Evolutionary conservation across 202 grass and related monocot genomes (phyloP).

Genomic region (Schoenoplectus tabernaemontani): DNA sequence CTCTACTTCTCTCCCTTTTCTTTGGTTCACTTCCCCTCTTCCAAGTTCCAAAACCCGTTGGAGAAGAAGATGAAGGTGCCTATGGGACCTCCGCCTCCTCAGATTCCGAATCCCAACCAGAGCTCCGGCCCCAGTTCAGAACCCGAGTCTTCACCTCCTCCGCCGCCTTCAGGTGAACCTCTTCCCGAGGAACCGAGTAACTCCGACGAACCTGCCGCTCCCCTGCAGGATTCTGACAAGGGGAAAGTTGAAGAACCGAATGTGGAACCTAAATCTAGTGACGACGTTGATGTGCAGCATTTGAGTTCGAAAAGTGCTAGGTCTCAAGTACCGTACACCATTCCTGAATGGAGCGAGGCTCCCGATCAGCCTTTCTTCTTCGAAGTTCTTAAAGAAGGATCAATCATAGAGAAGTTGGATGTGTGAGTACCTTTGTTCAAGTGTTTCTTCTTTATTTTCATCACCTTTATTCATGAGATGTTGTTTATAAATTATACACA

Average conservation of each 20-base stretch:
- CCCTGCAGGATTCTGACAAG: not conserved
- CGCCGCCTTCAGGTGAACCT: not conserved
- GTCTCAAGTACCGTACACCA: slow-evolving; percentile 47
- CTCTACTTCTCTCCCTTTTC: not conserved
- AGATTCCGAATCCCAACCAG: slow-evolving; percentile 36
- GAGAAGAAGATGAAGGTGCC: slow-evolving; percentile 35
- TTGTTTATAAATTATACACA: not conserved
- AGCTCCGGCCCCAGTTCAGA: not conserved
- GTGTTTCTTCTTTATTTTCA: not conserved
- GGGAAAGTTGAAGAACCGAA: not conserved
- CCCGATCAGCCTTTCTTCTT: slow-evolving; percentile 70
- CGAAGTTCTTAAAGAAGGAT: slow-evolving; percentile 87
- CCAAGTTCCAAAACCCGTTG: not conserved
- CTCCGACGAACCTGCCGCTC: slow-evolving; percentile 1
- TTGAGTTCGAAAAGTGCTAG: not conserved
- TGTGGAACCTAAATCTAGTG: not conserved
- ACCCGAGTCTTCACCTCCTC: slow-evolving; percentile 4
- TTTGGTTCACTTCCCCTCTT: not conserved
- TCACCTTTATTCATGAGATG: not conserved
- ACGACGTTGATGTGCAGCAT: not conserved
- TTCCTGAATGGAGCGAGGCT: slow-evolving; percentile 70
- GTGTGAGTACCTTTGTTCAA: slow-evolving; percentile 39
- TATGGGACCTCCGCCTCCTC: slow-evolving; percentile 45
- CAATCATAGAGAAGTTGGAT: slow-evolving; percentile 65
- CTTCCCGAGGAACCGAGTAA: slow-evolving; percentile 6